Evolutionary conservation across 106 monocot genomes (phyloP), one percentile per base, ranked within the genome.

Genomic region (Dioscorea dumetorum): DNA sequence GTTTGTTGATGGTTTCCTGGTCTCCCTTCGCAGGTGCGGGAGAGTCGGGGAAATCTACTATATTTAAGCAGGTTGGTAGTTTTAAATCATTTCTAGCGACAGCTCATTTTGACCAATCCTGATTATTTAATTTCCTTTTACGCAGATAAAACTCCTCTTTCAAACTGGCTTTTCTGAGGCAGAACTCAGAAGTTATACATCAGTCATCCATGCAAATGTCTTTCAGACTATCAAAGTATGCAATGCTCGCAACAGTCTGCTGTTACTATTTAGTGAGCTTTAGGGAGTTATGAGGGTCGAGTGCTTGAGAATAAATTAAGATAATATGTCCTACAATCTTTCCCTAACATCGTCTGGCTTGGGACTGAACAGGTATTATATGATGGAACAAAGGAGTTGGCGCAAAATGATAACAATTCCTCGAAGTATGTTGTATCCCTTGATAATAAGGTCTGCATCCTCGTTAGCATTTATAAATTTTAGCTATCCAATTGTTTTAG

Each of bases 221-320:
- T 91, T 78, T 84, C 95, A 97, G 86, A 88, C 95, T 79, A 91
- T 97, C 78, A 97, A 97, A 91, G 95, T 97, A 97, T 64, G 95
- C 81, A 84, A 79, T 87, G 77, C 64, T 78, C 67, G 76, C 79
- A 89, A 82, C 79, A 84, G 91, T 87, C 88, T 91, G 88, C 85
- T 90, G 72, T 85, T 88, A 79, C 79, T 69, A 48, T 41, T 79
- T 73, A 21, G 61, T 78, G 56, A 67, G 14, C 57, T 64, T 60
- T 59, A 31, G 15, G 58, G 70, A 62, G 68, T 64, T 81, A 5
- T 24, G 59, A 60, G 48, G 57, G 64, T 71, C 20, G 35, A 34
- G 35, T 70, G 52, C 24, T 50, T 63, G 22, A 28, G 20, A 35
- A 59, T 59, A 12, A 24, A 21, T 24, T 51, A 0, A 21, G 60